Base-by-base conservation (phyloP, 2,329 filamentous ascomycete species). In the Diaporthe vexans region DNA sequence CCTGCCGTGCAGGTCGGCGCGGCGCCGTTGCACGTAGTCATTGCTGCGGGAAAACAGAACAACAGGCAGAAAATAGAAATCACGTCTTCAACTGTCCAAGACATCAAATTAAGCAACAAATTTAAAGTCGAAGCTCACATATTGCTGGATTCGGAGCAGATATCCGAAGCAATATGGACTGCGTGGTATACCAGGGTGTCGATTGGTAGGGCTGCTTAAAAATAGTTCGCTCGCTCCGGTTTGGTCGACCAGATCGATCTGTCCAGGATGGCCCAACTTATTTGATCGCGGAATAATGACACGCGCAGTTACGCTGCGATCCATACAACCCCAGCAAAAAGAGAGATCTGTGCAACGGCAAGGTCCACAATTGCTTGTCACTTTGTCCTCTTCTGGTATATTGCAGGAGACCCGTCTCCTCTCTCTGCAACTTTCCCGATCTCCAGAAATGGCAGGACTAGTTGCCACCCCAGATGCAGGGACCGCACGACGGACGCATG, bases 181-280 rank as follows among this genome's bases (percentile, higher is more conserved):
- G 26, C 21, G 19, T 19, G 43, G 29, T 52, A 10, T 67, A 21
- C 58, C 37, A 43, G 61, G 29, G 43, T 35, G 10, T 17, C n/a
- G 43, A 51, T 43, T 43, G 61, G 46, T 37, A 51, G 61, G 61
- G 26, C 21, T 51, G 46, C 61, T 51, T 52, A 52, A 67, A 67
- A 51, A 17, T 51, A 67, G 61, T 52, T 29, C 29, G 29, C 46
- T 11, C 33, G 19, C 46, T 51, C 43, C 61, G 21, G 43, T 52
- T 37, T 46, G 21, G 43, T 52, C 24, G 46, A 51, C 46, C 61
- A 51, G 61, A 51, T 67, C 61, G 61, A 51, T 67, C 61, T 67
- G 61, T 52, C 61, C 13, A 52, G 61, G 61, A 52, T 52, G 21
- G 29, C 61, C 46, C 15, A 29, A 37, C 10, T 67, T 37, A 8